A percentile compares a stretch with the other conserved stretches of the same genome.
phyloP scores from a whole-genome alignment of 257 asterid genomes.

The Lycium barbarum region DNA sequence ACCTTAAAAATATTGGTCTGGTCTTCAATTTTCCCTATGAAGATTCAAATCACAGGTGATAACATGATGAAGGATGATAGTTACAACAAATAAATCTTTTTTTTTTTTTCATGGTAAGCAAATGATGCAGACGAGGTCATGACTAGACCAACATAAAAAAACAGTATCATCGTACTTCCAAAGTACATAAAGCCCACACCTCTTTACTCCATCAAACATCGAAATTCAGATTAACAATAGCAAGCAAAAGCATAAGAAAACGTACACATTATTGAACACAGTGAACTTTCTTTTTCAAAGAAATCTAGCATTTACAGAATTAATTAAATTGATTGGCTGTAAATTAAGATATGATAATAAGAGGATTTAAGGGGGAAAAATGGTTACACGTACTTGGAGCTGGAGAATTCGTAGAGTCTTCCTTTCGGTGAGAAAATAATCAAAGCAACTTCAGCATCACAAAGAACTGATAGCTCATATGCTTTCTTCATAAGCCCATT shows the following conservation, averaged over 20 bases:
- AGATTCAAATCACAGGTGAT: not conserved
- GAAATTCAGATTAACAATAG: not conserved
- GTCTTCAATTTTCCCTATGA: not conserved
- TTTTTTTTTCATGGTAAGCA: too few species aligned
- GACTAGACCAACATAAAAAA: not conserved
- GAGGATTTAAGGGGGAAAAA: not conserved
- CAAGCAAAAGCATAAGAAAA: not conserved
- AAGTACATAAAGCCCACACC: slow-evolving; percentile 22
- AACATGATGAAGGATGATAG: not conserved
- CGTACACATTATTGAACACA: not conserved
- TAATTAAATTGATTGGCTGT: not conserved
- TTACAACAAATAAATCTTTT: not conserved
- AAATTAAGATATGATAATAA: not conserved
- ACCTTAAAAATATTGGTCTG: not conserved
- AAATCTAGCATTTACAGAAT: not conserved
- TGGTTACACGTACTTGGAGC: slow-evolving; percentile 58
- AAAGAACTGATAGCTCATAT: slow-evolving; percentile 51
- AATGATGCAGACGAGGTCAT: not conserved
- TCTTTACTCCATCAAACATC: not conserved
- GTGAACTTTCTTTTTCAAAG: not conserved
- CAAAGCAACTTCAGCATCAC: slow-evolving; percentile 31
- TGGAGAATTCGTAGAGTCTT: slow-evolving; percentile 65
- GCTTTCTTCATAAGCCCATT: slow-evolving; percentile 82
- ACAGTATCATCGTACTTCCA: slow-evolving; percentile 5
- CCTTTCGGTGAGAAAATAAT: slow-evolving; percentile 80